Base-by-base conservation (phyloP, 169 alveolate species). In the Plasmodium knowlesi region DNA sequence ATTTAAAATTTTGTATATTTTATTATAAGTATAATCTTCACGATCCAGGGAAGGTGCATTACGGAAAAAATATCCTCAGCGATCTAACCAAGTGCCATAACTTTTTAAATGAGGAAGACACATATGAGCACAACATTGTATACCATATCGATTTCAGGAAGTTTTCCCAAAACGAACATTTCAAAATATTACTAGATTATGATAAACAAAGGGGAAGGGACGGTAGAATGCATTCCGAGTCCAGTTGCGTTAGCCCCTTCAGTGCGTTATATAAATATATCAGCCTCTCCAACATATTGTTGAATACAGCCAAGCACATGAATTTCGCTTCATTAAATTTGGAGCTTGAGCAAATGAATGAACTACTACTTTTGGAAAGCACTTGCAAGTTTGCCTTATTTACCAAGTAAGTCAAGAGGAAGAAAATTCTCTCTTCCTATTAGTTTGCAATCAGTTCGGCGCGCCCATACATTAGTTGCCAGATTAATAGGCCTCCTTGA, bases 21-120 rank as follows among this genome's bases (percentile, higher is more conserved):
- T 88, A 88, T 88, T 76, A 32, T 88, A 88, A 88, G 82, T 88
- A 88, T 79, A 88, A 88, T 88, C 67, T 88, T 78, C 37, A 88
- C 82, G 34, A 37, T 19, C 88, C 82, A 37, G 83, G 50, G 10
- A 46, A 76, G 71, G 79, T 88, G 61, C 28, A 88, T 76, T 88
- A 88, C 71, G 94, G 61, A 61, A 61, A 88, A 88, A 88, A 79
- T 34, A 50, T 88, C 67, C 71, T 88, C 72, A 32, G 82, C 67
- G 94, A 88, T 79, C 53, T 88, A 32, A 5, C 57, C 19, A 34
- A 25, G 43, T 61, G 28, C 28, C 30, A 34, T 61, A 67, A 50
- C 54, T 14, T 61, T 34, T 88, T 80, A 61, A 61, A n/a, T 14
- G 90, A 78, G 41, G 57, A 76, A 25, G 34, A 88, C 46, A 76